Percentiles rank a stretch among this genome's conserved stretches.
These are phyloP conservation scores for Lunularia cruciata DNA, from an alignment of 225 moss, liverwort and hornwort genomes.

Conservation along the genomic window DNA sequence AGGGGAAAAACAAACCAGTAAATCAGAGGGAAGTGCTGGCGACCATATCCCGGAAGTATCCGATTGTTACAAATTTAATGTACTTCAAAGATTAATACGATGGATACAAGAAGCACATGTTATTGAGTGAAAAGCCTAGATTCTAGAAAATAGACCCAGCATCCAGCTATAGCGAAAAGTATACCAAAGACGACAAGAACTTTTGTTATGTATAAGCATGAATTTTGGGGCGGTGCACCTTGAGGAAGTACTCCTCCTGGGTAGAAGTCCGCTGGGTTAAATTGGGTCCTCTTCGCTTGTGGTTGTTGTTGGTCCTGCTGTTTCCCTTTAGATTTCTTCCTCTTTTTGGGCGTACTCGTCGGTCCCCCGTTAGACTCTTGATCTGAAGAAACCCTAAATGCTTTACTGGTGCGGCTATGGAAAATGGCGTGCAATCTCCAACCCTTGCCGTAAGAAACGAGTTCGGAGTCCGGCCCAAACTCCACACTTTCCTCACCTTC, in stretches of 20 bases:
- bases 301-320: no score
- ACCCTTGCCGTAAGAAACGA: constrained; percentile 60
- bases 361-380: constrained; percentile 18
- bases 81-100: no score
- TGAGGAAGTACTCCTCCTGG: constrained; percentile 47
- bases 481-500: constrained; percentile 77
- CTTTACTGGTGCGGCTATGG: constrained; percentile 6
- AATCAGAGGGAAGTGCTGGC: no score
- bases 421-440: constrained; percentile 69
- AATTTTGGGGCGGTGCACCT: constrained; percentile 19
- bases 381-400: constrained; percentile 18
- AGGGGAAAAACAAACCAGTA: no score
- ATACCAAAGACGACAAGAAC: constrained; percentile 16
- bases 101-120: no score
- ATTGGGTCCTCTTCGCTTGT: constrained; percentile 6
- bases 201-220: constrained; percentile 19
- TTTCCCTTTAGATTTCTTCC: constrained; percentile 3
- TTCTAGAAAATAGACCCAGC: constrained; percentile 39
- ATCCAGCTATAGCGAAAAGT: constrained; percentile 16
- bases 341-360: neutral
- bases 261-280: constrained; percentile 41
- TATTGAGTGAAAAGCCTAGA: constrained; percentile 26
- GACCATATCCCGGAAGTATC: no score
- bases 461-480: constrained; percentile 83
- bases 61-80: no score